Percentiles rank a stretch among this genome's conserved stretches.
phyloP scores from a whole-genome alignment of 192 early-diverging fungal genomes.

The Obelidium mucronatum region DNA sequence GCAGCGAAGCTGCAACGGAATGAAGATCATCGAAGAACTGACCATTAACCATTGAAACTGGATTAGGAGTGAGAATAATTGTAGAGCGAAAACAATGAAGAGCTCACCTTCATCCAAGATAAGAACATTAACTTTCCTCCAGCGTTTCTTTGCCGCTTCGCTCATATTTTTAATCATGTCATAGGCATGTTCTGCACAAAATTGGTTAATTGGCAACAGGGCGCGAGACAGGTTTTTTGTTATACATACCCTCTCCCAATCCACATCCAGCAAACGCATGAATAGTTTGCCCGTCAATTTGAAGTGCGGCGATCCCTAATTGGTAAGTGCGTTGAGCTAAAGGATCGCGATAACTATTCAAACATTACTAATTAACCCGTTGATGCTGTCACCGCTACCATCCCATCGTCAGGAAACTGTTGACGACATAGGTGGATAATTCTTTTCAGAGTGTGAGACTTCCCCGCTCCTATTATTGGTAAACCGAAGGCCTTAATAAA shows the following conservation, averaged over 20 bases:
- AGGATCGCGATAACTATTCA: too few relatives aligned
- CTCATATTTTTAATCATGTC: background rate
- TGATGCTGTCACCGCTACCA: too few relatives aligned
- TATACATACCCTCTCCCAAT: background rate
- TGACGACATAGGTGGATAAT: too few relatives aligned
- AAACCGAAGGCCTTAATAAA: too few relatives aligned
- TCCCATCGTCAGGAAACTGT: too few relatives aligned
- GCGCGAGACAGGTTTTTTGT: too few relatives aligned
- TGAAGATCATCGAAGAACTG: conserved; percentile 54
- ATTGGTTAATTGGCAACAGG: too few relatives aligned
- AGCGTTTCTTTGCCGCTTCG: conserved; percentile 5
- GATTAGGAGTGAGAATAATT: background rate
- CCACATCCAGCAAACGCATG: background rate
- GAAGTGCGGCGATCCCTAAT: background rate
- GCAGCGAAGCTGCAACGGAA: conserved; percentile 26
- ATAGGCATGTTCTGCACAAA: background rate
- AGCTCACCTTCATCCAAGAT: conserved; percentile 53
- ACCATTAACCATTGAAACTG: conserved; percentile 55
- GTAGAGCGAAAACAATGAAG: background rate
- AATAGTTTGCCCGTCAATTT: background rate
- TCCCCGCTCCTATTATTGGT: too few relatives aligned
- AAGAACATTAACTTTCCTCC: conserved; percentile 45
- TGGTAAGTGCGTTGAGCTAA: too few relatives aligned
- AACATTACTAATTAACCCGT: too few relatives aligned
- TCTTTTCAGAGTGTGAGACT: too few relatives aligned